Base-by-base conservation (phyloP, 2,329 filamentous ascomycete species). In the Atkinsonella texensis region DNA sequence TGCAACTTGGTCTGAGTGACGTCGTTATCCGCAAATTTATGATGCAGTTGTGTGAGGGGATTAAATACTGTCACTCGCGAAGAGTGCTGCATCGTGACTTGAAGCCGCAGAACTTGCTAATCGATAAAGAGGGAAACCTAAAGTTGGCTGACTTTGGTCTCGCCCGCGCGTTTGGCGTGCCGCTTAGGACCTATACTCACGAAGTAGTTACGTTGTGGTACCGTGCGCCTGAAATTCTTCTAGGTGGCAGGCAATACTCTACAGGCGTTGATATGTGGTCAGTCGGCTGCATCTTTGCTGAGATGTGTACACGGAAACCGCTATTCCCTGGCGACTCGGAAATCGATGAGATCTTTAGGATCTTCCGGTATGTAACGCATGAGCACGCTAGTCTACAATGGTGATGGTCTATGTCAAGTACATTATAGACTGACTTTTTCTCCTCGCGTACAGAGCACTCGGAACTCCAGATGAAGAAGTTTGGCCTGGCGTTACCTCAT, bases 211-310 rank as follows among this genome's bases (percentile, higher is more conserved):
- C 89, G 1, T 76, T 95, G 53, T 95, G 89, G 89, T 95, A 95
- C 67, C 85, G 90, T 55, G 80, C 89, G 9, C 89, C 89, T 1
- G 89, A 95, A 68, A 94, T 95, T 68, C 77, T 95, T 18, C 81
- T 95, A 1, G 89, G 89, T 64, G 89, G 89, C 52, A 83, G 89
- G 49, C 89, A 95, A 67, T 95, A 95, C 72, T 93, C 87, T 13
- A 95, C 89, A 13, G 89, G 89, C 52, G 89, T 95, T 42, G 89
- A 95, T 64, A 95, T 95, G 87, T 95, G 89, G 89, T 93, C 87
- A 33, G 84, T 90, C 48, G 89, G 89, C 55, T 93, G 89, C 68
- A 95, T 95, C 68, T 95, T 95, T 67, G 89, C 90, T 10, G 89
- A 95, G 70, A 95, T 95, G 90, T 94, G 88, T 70, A 95, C 89